Conservation (phyloP, 192 early-diverging fungal genomes). For the Backusella australiensis region DNA sequence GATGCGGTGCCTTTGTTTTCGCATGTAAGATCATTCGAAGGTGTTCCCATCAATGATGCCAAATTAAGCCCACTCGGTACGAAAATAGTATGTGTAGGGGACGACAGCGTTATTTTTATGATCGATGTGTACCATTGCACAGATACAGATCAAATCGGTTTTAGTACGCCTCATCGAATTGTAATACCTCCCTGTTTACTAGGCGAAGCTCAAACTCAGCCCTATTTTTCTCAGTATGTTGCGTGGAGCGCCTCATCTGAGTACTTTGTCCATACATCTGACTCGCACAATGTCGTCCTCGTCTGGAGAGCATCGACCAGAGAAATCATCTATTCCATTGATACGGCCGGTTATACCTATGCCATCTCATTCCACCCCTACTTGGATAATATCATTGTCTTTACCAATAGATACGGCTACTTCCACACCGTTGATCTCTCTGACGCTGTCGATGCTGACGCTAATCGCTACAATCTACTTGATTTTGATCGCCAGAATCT, state of each 20-base stretch:
- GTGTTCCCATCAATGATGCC: slow-evolving; percentile 42
- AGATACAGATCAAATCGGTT: slow-evolving; percentile 16
- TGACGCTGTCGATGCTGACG: slow-evolving; percentile 4
- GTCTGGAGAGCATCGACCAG: slow-evolving; percentile 42
- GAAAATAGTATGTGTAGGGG: slow-evolving; percentile 45
- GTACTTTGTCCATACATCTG: slow-evolving; percentile 50
- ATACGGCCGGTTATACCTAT: slow-evolving; percentile 38
- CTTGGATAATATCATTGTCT: slow-evolving; percentile 39
- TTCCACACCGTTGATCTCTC: slow-evolving; percentile 48
- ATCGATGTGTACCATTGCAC: slow-evolving; percentile 25
- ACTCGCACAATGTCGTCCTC: slow-evolving; percentile 32
- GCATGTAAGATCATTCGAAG: slow-evolving; percentile 24
- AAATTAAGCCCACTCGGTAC: slow-evolving; percentile 43
- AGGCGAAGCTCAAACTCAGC: not conserved
- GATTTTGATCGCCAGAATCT: not conserved
- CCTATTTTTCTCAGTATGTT: slow-evolving; percentile 42
- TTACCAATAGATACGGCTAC: slow-evolving; percentile 49
- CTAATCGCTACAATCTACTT: slow-evolving; percentile 16
- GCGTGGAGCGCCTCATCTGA: slow-evolving; percentile 42
- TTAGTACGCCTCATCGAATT: slow-evolving; percentile 9
- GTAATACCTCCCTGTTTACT: slow-evolving; percentile 16
- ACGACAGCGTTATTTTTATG: slow-evolving; percentile 32
- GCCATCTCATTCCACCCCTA: slow-evolving; percentile 43
- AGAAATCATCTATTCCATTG: slow-evolving; percentile 42
- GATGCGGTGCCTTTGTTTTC: not conserved